Evolutionary conservation across 228 moss, liverwort and hornwort species (phyloP).

Genomic region (Sphagnum magellanicum): DNA sequence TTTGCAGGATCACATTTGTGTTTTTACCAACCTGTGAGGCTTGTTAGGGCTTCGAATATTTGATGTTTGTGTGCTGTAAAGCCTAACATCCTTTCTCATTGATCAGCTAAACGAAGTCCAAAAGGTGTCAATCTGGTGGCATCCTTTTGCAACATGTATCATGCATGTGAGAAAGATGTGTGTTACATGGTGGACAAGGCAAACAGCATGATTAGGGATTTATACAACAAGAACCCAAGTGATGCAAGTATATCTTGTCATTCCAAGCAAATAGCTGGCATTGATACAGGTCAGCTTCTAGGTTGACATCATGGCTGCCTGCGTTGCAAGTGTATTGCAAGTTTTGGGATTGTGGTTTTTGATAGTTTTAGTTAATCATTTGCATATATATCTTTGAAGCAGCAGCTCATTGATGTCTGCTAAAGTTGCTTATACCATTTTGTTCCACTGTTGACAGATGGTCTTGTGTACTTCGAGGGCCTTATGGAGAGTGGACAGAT

Average conservation of each 20-base stretch:
- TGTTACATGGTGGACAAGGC: conserved; percentile 73
- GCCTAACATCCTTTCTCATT: no score
- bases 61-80: no score
- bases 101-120: conserved; percentile 34
- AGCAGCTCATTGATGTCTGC: no score
- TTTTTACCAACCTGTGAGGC: no score
- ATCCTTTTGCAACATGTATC: conserved; percentile 79
- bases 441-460: conserved; percentile 39
- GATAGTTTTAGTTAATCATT: no score
- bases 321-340: background rate
- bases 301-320: background rate
- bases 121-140: conserved; percentile 71
- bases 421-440: no score
- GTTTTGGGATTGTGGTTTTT: background rate
- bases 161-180: conserved; percentile 92
- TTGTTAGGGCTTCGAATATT: no score
- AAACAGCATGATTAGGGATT: conserved; percentile 64
- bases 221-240: conserved; percentile 38
- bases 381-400: no score
- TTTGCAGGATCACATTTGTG: no score
- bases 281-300: conserved; percentile 49
- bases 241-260: conserved; percentile 34
- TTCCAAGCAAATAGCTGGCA: conserved; percentile 67
- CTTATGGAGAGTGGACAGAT: conserved; percentile 80
- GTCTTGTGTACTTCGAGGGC: conserved; percentile 67